Conservation (phyloP, 2,329 filamentous ascomycete species). For the Uncinocarpus reesii region DNA sequence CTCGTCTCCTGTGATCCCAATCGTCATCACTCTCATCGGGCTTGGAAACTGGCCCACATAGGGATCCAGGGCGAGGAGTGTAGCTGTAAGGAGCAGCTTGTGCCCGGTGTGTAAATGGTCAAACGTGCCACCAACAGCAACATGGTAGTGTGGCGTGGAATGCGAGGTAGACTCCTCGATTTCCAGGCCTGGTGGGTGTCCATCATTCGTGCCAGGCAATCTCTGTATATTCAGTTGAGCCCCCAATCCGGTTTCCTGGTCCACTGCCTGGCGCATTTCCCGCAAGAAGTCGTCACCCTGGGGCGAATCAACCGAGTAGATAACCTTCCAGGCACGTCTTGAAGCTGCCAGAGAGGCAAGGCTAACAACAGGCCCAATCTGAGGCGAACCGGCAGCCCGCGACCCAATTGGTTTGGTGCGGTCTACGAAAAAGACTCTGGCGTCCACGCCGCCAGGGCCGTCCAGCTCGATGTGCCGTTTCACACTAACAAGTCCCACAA, state of each 20-base stretch:
- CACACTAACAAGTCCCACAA: slow-evolving; percentile 63
- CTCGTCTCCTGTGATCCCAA: slow-evolving; percentile 82
- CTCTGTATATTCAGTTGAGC: slow-evolving; percentile 3
- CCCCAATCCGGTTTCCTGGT: neutral
- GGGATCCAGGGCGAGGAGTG: slow-evolving; percentile 58
- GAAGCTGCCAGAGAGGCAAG: slow-evolving; percentile 45
- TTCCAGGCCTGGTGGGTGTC: neutral
- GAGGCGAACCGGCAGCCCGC: neutral
- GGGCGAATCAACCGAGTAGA: slow-evolving; percentile 59
- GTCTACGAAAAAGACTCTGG: slow-evolving; percentile 59
- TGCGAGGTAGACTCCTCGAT: slow-evolving; percentile 4
- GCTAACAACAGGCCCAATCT: slow-evolving; percentile 28
- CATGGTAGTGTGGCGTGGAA: slow-evolving; percentile 43
- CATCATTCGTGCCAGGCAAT: slow-evolving; percentile 7
- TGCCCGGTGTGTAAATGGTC: slow-evolving; percentile 93
- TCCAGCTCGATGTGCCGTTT: slow-evolving; percentile 52
- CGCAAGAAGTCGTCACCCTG: slow-evolving; percentile 50
- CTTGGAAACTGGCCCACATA: slow-evolving; percentile 19
- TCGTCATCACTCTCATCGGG: slow-evolving; percentile 47
- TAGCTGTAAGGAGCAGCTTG: slow-evolving; percentile 89
- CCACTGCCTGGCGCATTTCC: slow-evolving; percentile 24
- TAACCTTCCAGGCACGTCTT: slow-evolving; percentile 49
- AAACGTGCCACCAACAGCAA: slow-evolving; percentile 86
- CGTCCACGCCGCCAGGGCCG: slow-evolving; percentile 62
- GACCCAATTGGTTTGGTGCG: slow-evolving; percentile 33